Evolutionary conservation across 1,284 basidiomycete species (phyloP), one percentile per base, ranked within the genome.

Genomic region (Ustilago tritici): DNA sequence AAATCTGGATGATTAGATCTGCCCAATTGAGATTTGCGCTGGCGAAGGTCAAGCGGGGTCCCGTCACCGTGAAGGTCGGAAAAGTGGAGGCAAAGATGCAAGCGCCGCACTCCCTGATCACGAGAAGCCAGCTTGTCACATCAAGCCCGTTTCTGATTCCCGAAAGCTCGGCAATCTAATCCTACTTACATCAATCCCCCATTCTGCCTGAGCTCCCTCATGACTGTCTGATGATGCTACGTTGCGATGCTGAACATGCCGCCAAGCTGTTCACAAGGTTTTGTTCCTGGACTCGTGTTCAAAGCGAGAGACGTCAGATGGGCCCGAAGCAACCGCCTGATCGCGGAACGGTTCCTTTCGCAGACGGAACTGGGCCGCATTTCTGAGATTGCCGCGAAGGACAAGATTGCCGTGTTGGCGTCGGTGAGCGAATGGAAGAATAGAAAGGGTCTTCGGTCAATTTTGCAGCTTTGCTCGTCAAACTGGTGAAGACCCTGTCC

Each of bases 341-440:
- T 46, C 6, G n/a, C 43, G n/a, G 43, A 46, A 46, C 43, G 43
- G 11, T n/a, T 46, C 43, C 43, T 17, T 19, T 11, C 8, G 5
- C 43, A 14, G 23, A 46, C 7, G 5, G 11, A 46, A n/a, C n/a
- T 17, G 49, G 10, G 11, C 31, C 49, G 31, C 31, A 28, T 32
- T 32, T 4, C 6, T 23, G 28, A 50, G 49, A 50, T 50, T 50
- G 49, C 28, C 49, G 49, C 19, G n/a, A 50, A 50, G 49, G 11
- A 46, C 49, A 50, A 50, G 49, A 50, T 50, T 50, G 28, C 49
- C 49, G 49, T 50, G 49, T 50, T 50, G 49, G 14, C 17, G 41
- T 46, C 41, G 2, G 10, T 46, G 15, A 46, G 41, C n/a, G 12
- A 14, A 50, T 28, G 49, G 28, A 28, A 32, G 28, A 31, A 31